Conservation (phyloP, 2,329 filamentous ascomycete genomes). For the Botrytis deweyae region DNA sequence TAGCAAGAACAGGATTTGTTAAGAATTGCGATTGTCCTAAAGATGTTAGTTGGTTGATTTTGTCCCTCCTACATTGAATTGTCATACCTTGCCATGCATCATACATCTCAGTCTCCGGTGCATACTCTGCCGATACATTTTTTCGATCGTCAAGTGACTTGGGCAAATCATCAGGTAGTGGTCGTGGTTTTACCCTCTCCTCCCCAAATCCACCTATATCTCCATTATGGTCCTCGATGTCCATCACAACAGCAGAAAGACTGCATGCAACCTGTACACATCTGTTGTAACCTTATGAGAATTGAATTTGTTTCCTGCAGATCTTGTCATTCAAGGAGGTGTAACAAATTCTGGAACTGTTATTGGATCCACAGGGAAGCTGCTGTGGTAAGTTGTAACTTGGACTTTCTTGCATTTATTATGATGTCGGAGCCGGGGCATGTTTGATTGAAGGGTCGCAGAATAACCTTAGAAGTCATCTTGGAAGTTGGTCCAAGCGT, state of each 20-base stretch:
- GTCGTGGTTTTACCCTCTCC: constrained; percentile 43
- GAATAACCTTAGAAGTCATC: constrained; percentile 1
- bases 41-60: constrained; percentile 27
- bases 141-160: constrained; percentile 88
- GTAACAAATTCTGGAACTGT: neutral
- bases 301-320: neutral
- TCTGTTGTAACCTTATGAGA: constrained; percentile 23
- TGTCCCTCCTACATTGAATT: constrained; percentile 11
- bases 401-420: constrained; percentile 12
- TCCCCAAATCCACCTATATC: constrained; percentile 40
- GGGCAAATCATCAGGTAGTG: constrained; percentile 80
- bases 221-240: constrained; percentile 54
- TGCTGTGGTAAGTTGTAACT: constrained; percentile 2
- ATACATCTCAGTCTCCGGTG: constrained; percentile 91
- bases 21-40: constrained; percentile 94
- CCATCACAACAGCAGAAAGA: constrained; percentile 50
- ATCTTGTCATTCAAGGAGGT: neutral
- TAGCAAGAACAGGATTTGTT: constrained; percentile 79
- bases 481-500: constrained; percentile 8
- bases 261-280: constrained; percentile 35
- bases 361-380: constrained; percentile 14
- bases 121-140: constrained; percentile 58
- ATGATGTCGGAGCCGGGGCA: neutral
- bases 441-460: constrained; percentile 7
- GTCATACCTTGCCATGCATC: constrained; percentile 91